These are phyloP conservation scores for Ochromonas danica DNA, from an alignment of 108 stramenopile genomes.

Conservation along the genomic window DNA sequence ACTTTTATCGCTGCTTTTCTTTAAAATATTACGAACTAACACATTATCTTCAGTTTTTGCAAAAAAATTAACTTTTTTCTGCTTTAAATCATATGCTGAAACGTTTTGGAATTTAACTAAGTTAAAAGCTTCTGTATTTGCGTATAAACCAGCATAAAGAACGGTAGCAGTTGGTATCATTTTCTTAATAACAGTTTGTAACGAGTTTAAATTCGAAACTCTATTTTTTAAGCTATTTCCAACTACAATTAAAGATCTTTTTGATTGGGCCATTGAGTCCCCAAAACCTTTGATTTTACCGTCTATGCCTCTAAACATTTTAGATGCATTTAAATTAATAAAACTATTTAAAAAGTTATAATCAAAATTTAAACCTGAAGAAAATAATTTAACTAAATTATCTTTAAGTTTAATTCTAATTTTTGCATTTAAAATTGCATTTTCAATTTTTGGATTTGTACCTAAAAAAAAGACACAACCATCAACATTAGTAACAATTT, in stretches of 20 bases:
- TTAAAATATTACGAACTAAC: neutral
- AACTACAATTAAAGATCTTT: constrained; percentile 12
- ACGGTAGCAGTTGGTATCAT: neutral
- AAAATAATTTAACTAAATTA: constrained; percentile 31
- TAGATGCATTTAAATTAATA: constrained; percentile 27
- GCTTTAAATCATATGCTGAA: neutral
- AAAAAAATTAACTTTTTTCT: constrained; percentile 11
- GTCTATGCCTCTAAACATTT: constrained; percentile 6
- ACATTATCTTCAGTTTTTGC: constrained; percentile 20
- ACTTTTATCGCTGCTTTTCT: constrained; percentile 5
- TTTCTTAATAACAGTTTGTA: constrained; percentile 10
- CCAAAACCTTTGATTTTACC: constrained; percentile 25
- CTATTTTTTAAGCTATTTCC: constrained; percentile 19
- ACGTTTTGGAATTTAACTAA: neutral
- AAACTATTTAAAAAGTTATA: constrained; percentile 18
- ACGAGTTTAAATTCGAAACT: constrained; percentile 15
- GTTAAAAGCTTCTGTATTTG: constrained; percentile 6
- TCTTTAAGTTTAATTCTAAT: constrained; percentile 40
- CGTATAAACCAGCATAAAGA: constrained; percentile 1
- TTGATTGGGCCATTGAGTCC: neutral
- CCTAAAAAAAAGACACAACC: constrained; percentile 26
- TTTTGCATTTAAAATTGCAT: constrained; percentile 49
- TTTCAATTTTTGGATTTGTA: constrained; percentile 42
- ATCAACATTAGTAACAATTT: constrained; percentile 36
- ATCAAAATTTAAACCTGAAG: constrained; percentile 7